phyloP scores from a whole-genome alignment of 345 rosid genomes.

The Lumnitzera racemosa region DNA sequence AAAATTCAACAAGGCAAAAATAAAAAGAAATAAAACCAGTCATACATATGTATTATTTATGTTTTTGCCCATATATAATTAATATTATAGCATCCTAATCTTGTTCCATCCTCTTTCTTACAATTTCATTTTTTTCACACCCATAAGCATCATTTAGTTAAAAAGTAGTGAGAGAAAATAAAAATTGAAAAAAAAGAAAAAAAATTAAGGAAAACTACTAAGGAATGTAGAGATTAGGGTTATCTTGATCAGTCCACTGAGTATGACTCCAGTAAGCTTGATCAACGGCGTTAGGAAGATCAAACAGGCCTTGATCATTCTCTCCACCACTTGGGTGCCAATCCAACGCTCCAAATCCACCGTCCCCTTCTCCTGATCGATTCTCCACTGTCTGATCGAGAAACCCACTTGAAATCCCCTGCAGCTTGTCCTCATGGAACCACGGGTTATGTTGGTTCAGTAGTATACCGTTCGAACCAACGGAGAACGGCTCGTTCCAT shows the following conservation, averaged over 20 bases:
- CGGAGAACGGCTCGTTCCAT: constrained; percentile 32
- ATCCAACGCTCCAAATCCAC: constrained; percentile 68
- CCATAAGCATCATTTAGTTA: too few relatives aligned
- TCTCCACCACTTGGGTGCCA: constrained; percentile 53
- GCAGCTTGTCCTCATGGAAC: constrained; percentile 17
- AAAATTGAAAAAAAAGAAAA: too few relatives aligned
- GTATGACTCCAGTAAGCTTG: constrained; percentile 79
- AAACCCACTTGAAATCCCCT: constrained; percentile 22
- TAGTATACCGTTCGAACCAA: constrained; percentile 28
- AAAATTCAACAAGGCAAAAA: too few relatives aligned
- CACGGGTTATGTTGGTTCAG: constrained; percentile 19
- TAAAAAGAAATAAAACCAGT: too few relatives aligned
- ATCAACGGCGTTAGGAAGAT: constrained; percentile 63
- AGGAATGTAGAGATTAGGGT: too few relatives aligned
- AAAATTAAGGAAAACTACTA: too few relatives aligned
- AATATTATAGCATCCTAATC: too few relatives aligned
- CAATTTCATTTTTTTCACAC: too few relatives aligned
- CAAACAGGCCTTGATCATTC: constrained; percentile 51
- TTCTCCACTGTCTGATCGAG: constrained; percentile 36
- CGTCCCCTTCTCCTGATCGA: constrained; percentile 7
- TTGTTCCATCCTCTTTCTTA: too few relatives aligned
- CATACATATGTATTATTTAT: too few relatives aligned
- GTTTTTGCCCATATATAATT: too few relatives aligned
- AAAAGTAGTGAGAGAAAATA: too few relatives aligned
- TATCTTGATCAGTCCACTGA: constrained; percentile 49